Evolutionary conservation across 192 early-diverging fungal genomes (phyloP).

Genomic region (Podila minutissima): DNA sequence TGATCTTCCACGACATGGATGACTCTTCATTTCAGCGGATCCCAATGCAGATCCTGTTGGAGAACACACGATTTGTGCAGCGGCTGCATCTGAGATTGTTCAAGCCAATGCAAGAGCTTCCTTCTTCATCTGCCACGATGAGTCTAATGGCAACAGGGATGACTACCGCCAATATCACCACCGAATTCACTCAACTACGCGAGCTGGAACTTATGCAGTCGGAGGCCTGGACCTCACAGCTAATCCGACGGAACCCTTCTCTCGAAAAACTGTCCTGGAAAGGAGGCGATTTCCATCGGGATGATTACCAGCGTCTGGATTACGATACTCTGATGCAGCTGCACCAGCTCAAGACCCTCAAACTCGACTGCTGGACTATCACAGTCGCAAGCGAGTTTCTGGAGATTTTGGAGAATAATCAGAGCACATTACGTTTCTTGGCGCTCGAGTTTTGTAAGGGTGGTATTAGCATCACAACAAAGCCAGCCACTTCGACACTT

Average conservation of each 20-base stretch:
- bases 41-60: neutral
- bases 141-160: neutral
- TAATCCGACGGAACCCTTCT: neutral
- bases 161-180: neutral
- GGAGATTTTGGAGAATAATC: neutral
- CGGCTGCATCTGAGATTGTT: neutral
- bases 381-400: neutral
- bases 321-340: neutral
- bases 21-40: neutral
- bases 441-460: constrained; percentile 3
- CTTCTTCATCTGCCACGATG: neutral
- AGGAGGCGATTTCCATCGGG: neutral
- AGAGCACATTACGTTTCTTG: neutral
- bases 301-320: neutral
- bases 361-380: neutral
- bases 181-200: neutral
- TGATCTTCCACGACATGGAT: neutral
- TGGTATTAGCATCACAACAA: neutral
- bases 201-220: neutral
- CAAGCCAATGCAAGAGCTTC: neutral
- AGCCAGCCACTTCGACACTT: neutral
- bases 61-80: neutral
- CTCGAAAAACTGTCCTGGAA: neutral
- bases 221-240: neutral
- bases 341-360: neutral